Evolutionary conservation across 108 stramenopile species (phyloP), one percentile per base, ranked within the genome.

Genomic region (Craspedostauros australis): DNA sequence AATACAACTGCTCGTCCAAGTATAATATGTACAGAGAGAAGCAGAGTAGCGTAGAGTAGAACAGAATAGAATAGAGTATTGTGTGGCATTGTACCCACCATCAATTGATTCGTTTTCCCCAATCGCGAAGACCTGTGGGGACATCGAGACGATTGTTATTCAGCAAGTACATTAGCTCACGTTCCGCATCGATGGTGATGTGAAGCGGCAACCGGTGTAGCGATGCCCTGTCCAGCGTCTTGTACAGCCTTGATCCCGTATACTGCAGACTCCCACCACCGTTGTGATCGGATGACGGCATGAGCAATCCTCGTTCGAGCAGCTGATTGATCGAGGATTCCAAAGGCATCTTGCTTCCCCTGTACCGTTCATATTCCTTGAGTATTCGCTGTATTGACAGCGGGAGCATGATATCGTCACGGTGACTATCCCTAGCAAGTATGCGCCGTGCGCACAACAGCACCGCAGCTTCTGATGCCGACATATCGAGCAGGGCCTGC

Each of bases 341-440:
- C 37, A 59, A 24, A 1, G 43, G 20, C 6, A 29, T 25, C 7
- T 49, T 39, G 42, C n/a, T 74, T 1, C 57, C 40, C 12, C 11
- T 15, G 5, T 39, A 41, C 42, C 7, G 69, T 38, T 71, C 59
- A 50, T 84, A 88, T 54, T 93, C 91, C 28, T 75, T 64, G 56
- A 84, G 39, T 16, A 93, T 93, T 22, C 86, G 75, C 48, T 79
- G 80, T 50, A 82, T 70, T 15, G 86, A 88, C 14, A 93, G 63
- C 24, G 87, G 87, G 1, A 57, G 60, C 12, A 45, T 24, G 25
- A 45, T 29, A 33, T 44, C 8, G 23, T 20, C 38, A 61, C 54
- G 6, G 8, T 64, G 64, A 20, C 57, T 63, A 18, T 64, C 50
- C 45, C 86, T 55, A 1, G 72, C 53, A 40, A 80, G 32, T 40